Conservation (phyloP, 148 eudicot genomes). For the Camellia sinensis region DNA sequence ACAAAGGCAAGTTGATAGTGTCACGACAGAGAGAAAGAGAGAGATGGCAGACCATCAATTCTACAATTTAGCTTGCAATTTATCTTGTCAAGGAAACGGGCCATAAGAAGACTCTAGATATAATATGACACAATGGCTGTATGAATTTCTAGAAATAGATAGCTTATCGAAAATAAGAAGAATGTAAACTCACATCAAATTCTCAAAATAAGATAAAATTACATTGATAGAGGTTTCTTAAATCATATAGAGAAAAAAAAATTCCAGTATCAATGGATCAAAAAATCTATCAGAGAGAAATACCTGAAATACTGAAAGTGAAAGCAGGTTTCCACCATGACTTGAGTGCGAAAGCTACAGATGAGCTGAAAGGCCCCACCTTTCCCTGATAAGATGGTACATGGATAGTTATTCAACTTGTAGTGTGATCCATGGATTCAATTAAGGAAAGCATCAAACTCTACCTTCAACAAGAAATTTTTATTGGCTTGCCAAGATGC, state of each 20-base stretch:
- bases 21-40: not conserved
- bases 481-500: conserved; percentile 99
- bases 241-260: too few species aligned
- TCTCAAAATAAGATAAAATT: not conserved
- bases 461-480: conserved; percentile 81
- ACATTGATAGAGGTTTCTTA: not conserved
- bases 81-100: not conserved
- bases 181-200: not conserved
- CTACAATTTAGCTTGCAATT: not conserved
- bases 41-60: not conserved
- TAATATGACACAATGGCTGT: too few species aligned
- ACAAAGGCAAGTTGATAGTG: not conserved
- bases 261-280: not conserved
- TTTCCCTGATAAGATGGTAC: conserved; percentile 58
- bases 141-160: not conserved
- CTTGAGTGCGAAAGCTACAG: conserved; percentile 78
- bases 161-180: not conserved
- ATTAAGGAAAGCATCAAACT: not conserved
- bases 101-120: too few species aligned
- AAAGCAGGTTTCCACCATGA: conserved; percentile 99
- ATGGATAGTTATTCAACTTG: not conserved
- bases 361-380: conserved; percentile 75
- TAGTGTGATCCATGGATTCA: not conserved
- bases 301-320: conserved; percentile 85
- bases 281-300: conserved; percentile 3